These are phyloP conservation scores for Rhinocladiella similis DNA, from an alignment of 2,329 filamentous ascomycete species.

Conservation along the genomic window DNA sequence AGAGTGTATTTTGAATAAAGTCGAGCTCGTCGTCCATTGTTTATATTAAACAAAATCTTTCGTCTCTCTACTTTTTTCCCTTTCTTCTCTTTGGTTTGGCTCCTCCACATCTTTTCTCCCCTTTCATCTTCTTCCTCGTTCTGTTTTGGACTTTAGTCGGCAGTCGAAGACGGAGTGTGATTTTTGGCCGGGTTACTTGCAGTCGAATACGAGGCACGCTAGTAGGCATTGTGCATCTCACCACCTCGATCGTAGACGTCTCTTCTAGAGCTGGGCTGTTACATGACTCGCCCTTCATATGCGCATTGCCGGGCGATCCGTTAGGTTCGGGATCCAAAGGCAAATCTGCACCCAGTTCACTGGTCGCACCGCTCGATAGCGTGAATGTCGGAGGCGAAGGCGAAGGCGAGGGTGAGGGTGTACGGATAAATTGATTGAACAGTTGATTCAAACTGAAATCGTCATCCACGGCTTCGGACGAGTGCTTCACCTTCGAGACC, in stretches of 20 bases:
- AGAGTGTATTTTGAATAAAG: too few relatives aligned
- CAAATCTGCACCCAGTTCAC: not conserved
- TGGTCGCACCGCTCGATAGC: not conserved
- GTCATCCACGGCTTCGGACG: too few relatives aligned
- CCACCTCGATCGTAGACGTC: not conserved
- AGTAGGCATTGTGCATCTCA: not conserved
- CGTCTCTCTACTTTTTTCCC: not conserved
- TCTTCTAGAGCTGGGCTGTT: not conserved
- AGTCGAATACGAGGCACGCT: not conserved
- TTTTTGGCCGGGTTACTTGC: not conserved
- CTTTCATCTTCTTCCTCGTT: not conserved
- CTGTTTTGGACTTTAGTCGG: not conserved
- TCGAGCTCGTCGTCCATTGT: too few relatives aligned
- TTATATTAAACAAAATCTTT: not conserved
- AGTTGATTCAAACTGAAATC: too few relatives aligned
- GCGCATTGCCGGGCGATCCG: not conserved
- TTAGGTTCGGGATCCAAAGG: not conserved
- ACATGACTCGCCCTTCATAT: not conserved
- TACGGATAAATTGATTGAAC: not conserved
- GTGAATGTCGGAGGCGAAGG: not conserved
- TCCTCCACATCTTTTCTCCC: not conserved
- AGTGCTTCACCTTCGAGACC: too few relatives aligned
- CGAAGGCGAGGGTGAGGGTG: not conserved
- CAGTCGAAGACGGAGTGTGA: not conserved
- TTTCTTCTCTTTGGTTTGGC: not conserved